Conservation (phyloP, 2,329 filamentous ascomycete genomes). For the Ophiostoma populinum region DNA sequence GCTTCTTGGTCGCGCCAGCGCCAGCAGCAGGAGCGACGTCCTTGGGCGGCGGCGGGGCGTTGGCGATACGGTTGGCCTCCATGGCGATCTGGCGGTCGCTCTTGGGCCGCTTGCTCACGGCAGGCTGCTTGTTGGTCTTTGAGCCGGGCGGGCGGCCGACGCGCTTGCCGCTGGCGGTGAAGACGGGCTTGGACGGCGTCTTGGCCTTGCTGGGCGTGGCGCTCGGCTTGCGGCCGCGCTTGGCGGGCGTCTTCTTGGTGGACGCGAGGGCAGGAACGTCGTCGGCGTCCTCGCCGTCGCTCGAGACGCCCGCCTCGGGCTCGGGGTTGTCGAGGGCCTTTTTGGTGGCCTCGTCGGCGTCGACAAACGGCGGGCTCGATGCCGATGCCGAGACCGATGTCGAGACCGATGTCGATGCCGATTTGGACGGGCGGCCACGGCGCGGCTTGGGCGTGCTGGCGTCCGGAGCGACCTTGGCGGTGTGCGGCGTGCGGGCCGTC, state of each 20-base stretch:
- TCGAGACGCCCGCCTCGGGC: neutral
- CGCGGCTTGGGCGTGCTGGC: constrained; percentile 5
- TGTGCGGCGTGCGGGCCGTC: constrained; percentile 3
- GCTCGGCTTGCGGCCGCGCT: constrained; percentile 1
- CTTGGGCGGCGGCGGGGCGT: constrained; percentile 3
- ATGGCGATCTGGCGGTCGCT: constrained; percentile 6
- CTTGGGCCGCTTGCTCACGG: constrained; percentile 1
- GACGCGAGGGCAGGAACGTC: neutral
- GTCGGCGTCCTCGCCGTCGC: neutral
- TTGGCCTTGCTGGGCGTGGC: neutral
- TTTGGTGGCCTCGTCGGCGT: neutral
- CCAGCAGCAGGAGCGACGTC: neutral
- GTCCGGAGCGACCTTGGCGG: constrained; percentile 12
- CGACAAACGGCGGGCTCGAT: neutral
- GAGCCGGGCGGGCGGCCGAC: constrained; percentile 6
- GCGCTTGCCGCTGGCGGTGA: constrained; percentile 1
- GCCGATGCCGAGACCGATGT: neutral
- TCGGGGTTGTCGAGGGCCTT: neutral
- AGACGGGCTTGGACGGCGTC: neutral
- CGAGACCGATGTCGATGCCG: neutral
- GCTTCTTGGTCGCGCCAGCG: constrained; percentile 2
- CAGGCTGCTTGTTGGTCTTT: neutral
- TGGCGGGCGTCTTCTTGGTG: neutral
- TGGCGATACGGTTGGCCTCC: constrained; percentile 4
- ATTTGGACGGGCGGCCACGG: constrained; percentile 8